Percentiles rank a stretch among this genome's conserved stretches.
Evolutionary conservation across 345 rosid species (phyloP).

Genomic region (Streptanthus diversifolius): DNA sequence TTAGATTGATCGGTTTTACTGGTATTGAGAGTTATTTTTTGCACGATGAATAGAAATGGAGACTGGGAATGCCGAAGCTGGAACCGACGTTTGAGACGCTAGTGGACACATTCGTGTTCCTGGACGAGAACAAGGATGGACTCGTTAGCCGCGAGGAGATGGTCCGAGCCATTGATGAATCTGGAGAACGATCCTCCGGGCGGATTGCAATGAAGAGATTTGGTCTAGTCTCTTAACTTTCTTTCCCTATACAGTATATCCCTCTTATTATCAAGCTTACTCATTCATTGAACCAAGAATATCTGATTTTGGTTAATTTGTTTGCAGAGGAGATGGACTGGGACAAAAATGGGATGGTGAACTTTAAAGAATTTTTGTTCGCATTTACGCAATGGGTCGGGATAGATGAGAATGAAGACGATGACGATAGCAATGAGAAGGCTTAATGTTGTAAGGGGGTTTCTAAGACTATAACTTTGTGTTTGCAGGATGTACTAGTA

Average conservation of each 20-base stretch:
- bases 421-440: conserved; percentile 38
- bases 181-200: conserved; percentile 88
- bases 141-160: conserved; percentile 85
- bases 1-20: background rate
- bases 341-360: conserved; percentile 93
- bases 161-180: conserved; percentile 79
- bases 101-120: conserved; percentile 81
- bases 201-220: conserved; percentile 89
- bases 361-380: conserved; percentile 88
- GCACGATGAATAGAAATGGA: conserved; percentile 44
- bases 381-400: conserved; percentile 95
- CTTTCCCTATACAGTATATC: conserved; percentile 11
- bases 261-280: background rate
- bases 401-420: conserved; percentile 68
- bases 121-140: conserved; percentile 89
- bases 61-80: conserved; percentile 68
- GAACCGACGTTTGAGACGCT: conserved; percentile 80
- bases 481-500: conserved; percentile 14
- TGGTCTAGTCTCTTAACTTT: conserved; percentile 40
- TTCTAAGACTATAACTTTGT: background rate
- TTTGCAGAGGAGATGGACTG: conserved; percentile 98
- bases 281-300: background rate
- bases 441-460: background rate
- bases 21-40: background rate
- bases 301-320: background rate